These are phyloP conservation scores for Ceratobasidium sp. DNA, from an alignment of 1,284 basidiomycete species.

Conservation along the genomic window DNA sequence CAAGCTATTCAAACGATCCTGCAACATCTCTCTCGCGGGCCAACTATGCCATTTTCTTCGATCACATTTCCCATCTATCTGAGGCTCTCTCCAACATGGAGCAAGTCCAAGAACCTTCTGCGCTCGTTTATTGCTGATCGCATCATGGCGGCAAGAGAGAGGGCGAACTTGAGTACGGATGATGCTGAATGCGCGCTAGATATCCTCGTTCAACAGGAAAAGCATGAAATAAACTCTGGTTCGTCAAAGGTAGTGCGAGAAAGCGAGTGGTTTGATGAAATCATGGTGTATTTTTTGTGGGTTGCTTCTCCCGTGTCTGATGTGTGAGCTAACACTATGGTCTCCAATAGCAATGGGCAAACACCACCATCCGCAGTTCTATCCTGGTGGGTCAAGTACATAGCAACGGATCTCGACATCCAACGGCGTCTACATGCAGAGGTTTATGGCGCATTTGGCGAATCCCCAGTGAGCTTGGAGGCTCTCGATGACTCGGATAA, in stretches of 20 bases:
- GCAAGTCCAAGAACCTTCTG: not conserved
- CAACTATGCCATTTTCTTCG: conserved; percentile 4
- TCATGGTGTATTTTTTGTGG: conserved; percentile 12
- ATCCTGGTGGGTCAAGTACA: conserved; percentile 20
- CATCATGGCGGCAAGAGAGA: not conserved
- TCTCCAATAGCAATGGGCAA: not conserved
- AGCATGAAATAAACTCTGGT: not conserved
- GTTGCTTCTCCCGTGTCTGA: too few species aligned
- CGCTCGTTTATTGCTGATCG: not conserved
- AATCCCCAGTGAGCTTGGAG: not conserved
- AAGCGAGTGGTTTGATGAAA: conserved; percentile 16
- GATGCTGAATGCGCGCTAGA: conserved; percentile 17
- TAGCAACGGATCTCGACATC: conserved; percentile 5
- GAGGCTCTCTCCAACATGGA: not conserved
- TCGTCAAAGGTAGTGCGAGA: not conserved
- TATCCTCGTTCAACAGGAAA: conserved; percentile 25
- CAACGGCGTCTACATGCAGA: conserved; percentile 22
- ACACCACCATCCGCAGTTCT: not conserved
- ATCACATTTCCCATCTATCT: conserved; percentile 2
- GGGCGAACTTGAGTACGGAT: not conserved
- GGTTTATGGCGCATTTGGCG: not conserved
- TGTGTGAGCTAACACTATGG: not conserved
- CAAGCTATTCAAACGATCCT: not conserved
- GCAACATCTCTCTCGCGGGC: not conserved
- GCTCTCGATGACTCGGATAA: not conserved